Base-by-base conservation (phyloP, 768 basidiomycete genomes). In the Russula compacta region DNA sequence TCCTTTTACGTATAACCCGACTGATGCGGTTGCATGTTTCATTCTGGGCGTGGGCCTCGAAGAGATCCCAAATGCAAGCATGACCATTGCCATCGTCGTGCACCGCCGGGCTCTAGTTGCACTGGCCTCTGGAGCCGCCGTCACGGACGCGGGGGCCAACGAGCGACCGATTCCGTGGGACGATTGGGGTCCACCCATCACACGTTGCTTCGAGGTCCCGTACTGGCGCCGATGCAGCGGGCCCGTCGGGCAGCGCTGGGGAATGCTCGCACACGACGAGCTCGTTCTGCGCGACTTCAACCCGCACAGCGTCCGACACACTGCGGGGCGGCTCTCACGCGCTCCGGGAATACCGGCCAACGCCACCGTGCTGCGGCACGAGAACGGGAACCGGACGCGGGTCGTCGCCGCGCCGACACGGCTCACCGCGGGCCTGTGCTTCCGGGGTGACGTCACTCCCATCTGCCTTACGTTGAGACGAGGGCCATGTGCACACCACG, bases 351-450 rank as follows among this genome's bases (percentile, higher is more conserved):
- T 19, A 43, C 9, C 40, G 6, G 14, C 11, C 6, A 8, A 14
- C 24, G 14, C 32, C 2, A 15, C 3, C 11, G 44, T 47, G 35
- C 47, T 49, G 54, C 60, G 47, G 12, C 60, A 42, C 50, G 43
- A 52, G 32, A 57, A 57, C 43, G 44, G 55, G 43, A 53, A 57
- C 44, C 44, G 43, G 19, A 63, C 51, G 14, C 57, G 56, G 7
- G 46, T 58, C 51, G 52, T 58, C 21, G 53, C 52, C 17, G 52
- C 47, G 24, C 40, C 52, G 56, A 48, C 51, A 33, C 46, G 24
- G 39, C 57, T 58, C 52, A 58, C 61, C 5, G 61, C 56, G 46
- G 61, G 46, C 32, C 52, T 58, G 21, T 58, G 56, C 32, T 63
- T 54, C 52, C 56, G 47, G 12, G 61, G 43, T 36, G 61, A 53